phyloP scores from a whole-genome alignment of 306 rosid genomes.

The Alnus rubra region DNA sequence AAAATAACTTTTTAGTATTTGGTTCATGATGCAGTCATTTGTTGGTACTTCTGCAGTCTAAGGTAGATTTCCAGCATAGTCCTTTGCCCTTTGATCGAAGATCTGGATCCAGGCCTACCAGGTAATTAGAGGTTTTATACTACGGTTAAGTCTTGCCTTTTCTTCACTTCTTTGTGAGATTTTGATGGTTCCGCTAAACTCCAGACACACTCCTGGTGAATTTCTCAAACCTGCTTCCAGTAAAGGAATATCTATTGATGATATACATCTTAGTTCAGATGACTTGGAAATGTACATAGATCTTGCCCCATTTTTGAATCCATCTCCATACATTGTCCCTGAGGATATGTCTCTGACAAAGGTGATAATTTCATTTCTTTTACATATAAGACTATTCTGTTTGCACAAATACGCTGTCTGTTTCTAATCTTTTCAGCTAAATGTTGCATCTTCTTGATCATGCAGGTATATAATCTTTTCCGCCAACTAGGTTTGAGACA shows the following conservation, averaged over 20 bases:
- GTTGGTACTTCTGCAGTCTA: constrained; percentile 85
- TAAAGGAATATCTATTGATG: constrained; percentile 78
- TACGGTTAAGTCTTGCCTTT: constrained; percentile 19
- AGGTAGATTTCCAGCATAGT: constrained; percentile 91
- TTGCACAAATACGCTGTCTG: constrained; percentile 12
- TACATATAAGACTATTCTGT: constrained; percentile 7
- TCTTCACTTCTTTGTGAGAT: constrained; percentile 22
- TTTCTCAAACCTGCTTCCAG: constrained; percentile 95
- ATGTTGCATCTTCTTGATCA: constrained; percentile 39
- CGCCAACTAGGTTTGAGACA: constrained; percentile 98
- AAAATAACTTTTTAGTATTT: constrained; percentile 17
- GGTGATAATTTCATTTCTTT: constrained; percentile 44
- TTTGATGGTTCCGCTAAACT: constrained; percentile 39
- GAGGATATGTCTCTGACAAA: constrained; percentile 96
- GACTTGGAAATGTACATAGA: constrained; percentile 97
- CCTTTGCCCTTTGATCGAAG: constrained; percentile 76
- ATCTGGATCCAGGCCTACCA: constrained; percentile 51
- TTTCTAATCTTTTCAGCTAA: constrained; percentile 20
- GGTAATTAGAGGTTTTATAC: constrained; percentile 41
- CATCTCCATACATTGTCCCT: constrained; percentile 89
- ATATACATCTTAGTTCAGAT: constrained; percentile 77
- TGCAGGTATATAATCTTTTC: constrained; percentile 93
- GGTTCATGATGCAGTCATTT: constrained; percentile 70
- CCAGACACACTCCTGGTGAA: constrained; percentile 75
- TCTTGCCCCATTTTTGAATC: constrained; percentile 87